Evolutionary conservation across 805 yeast species (phyloP), one percentile per base, ranked within the genome.

Genomic region (Nakazawaea sp.): DNA sequence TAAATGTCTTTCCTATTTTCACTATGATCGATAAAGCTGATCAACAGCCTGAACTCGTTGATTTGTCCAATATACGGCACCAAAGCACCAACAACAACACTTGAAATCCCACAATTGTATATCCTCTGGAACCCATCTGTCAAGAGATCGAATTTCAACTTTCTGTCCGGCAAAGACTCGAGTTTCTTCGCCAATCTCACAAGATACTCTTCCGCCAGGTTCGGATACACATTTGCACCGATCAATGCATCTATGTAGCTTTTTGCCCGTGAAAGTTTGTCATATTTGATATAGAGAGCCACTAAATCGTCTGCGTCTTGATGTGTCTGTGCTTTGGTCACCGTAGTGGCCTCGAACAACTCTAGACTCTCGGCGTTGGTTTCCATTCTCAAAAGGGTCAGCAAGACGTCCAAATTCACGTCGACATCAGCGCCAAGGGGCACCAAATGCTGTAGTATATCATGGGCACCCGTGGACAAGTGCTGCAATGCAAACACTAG

Each of bases 231-330:
- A 9, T 19, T 16, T 9, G 29, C 16, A 4, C 19, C 13, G 15
- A 33, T 18, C 7, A 39, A 15, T 4, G 20, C 13, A 21, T 31
- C 35, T 7, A 33, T 34, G 18, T 21, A 39, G 16, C 16, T 10
- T 21, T 29, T 30, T 2, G 42, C 38, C 4, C 28, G 26, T 5
- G 38, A 18, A 3, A 39, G 23, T 20, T 30, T 29, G 17, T 30
- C 33, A 18, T 33, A 39, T 21, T 34, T 34, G 7, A 39, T 6
- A 27, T 27, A 12, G 16, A 39, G 13, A 5, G 16, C 19, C 17
- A 39, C 31, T 16, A 34, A 19, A 11, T 38, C 33, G 27, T 38
- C 32, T 4, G 25, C 12, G 35, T n/a, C n/a, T n/a, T n/a, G n/a
- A n/a, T n/a, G n/a, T n/a, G n/a, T n/a, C n/a, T n/a, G n/a, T n/a